Percentiles rank a stretch among this genome's conserved stretches.
Evolutionary conservation across 306 rosid species (phyloP).

Genomic region (Cicer arietinum): DNA sequence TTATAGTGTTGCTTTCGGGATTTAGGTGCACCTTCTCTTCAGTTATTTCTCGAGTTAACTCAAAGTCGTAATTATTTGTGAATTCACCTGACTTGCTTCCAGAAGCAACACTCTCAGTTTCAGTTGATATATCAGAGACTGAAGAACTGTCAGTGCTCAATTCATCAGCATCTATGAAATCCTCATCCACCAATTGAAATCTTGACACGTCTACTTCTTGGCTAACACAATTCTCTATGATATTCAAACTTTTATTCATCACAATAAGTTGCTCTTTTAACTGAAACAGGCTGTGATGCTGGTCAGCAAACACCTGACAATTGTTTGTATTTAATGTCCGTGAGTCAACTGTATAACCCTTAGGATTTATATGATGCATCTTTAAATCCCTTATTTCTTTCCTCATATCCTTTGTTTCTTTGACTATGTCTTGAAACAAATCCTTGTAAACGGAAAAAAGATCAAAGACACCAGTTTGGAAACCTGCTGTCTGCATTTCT

Average conservation of each 20-base stretch:
- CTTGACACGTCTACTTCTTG: slow-evolving; percentile 44
- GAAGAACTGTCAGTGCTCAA: slow-evolving; percentile 71
- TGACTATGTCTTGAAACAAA: slow-evolving; percentile 53
- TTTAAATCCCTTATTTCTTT: slow-evolving; percentile 52
- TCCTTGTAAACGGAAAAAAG: slow-evolving; percentile 53
- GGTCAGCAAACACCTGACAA: slow-evolving; percentile 45
- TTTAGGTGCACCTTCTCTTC: slow-evolving; percentile 40
- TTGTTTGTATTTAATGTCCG: slow-evolving; percentile 41
- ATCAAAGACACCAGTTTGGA: slow-evolving; percentile 46
- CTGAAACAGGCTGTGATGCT: slow-evolving; percentile 51
- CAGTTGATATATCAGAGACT: slow-evolving; percentile 62
- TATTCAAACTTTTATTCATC: slow-evolving; percentile 57
- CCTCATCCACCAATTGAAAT: slow-evolving; percentile 42
- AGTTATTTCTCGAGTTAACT: slow-evolving; percentile 43
- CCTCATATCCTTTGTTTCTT: slow-evolving; percentile 59
- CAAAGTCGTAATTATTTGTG: slow-evolving; percentile 32
- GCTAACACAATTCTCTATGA: slow-evolving; percentile 55
- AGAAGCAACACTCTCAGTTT: slow-evolving; percentile 53
- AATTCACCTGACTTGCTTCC: slow-evolving; percentile 42
- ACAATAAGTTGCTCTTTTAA: slow-evolving; percentile 57
- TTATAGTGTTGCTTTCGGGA: slow-evolving; percentile 42
- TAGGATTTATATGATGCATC: slow-evolving; percentile 45
- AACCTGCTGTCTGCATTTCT: slow-evolving; percentile 49
- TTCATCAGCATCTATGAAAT: slow-evolving; percentile 56
- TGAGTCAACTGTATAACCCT: slow-evolving; percentile 41